Evolutionary conservation across 2,329 filamentous ascomycete genomes (phyloP).

Genomic region (Arthrobotrys sphaeroides): DNA sequence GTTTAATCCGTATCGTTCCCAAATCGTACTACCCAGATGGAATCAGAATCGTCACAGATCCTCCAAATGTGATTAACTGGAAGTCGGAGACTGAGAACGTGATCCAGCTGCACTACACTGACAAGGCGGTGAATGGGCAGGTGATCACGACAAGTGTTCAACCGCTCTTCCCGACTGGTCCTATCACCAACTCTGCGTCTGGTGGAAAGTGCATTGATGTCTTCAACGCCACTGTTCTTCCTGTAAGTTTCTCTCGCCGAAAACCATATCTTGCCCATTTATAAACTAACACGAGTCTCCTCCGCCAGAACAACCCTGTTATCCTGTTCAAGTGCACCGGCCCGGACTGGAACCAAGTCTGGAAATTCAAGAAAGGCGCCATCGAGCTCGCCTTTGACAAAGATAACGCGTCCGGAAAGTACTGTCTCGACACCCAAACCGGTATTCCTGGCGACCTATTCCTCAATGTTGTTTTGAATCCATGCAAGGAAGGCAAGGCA

Average conservation of each 20-base stretch:
- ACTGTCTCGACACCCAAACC: constrained; percentile 40
- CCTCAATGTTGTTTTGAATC: constrained; percentile 36
- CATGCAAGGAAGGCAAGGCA: constrained; percentile 24
- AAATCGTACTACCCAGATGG: constrained; percentile 49
- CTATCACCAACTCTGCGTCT: constrained; percentile 35
- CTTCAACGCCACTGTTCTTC: constrained; percentile 30
- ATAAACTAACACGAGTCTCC: not conserved
- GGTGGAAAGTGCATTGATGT: constrained; percentile 48
- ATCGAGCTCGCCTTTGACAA: constrained; percentile 50
- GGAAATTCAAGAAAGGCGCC: constrained; percentile 47
- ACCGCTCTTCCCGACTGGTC: constrained; percentile 38
- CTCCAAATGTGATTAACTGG: constrained; percentile 34
- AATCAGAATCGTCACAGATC: constrained; percentile 43
- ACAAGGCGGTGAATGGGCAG: constrained; percentile 27
- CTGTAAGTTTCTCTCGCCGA: constrained; percentile 13
- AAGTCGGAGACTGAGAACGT: constrained; percentile 47
- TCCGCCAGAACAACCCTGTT: constrained; percentile 31
- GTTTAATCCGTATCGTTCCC: constrained; percentile 42
- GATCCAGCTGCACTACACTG: constrained; percentile 43
- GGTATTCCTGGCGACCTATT: not conserved
- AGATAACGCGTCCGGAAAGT: constrained; percentile 24
- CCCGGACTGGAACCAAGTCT: constrained; percentile 50
- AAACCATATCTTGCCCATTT: not conserved
- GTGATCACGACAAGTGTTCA: constrained; percentile 27
- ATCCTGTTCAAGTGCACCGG: constrained; percentile 44